Conservation (phyloP, 768 basidiomycete genomes). For the Cystobasidium ongulense region DNA sequence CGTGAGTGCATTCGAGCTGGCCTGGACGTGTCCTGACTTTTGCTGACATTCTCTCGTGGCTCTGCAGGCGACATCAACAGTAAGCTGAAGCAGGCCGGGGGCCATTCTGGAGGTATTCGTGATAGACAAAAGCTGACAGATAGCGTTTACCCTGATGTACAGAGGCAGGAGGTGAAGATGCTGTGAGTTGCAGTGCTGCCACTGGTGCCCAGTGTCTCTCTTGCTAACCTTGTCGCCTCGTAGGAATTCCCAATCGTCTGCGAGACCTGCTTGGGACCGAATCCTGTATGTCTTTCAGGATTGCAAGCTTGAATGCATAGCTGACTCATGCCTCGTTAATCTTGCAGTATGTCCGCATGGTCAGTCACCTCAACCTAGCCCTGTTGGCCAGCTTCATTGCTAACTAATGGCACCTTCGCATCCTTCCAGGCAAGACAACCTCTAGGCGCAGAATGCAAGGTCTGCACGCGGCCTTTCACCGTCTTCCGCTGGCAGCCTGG, state of each 20-base stretch:
- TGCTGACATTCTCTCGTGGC: not conserved
- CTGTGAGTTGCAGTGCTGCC: not conserved
- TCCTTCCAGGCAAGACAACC: slow-evolving; percentile 79
- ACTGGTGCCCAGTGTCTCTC: not conserved
- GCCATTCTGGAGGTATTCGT: not conserved
- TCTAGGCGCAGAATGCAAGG: slow-evolving; percentile 90
- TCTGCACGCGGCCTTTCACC: slow-evolving; percentile 67
- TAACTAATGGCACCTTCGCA: not conserved
- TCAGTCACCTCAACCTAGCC: slow-evolving; percentile 46
- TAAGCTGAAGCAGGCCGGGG: not conserved
- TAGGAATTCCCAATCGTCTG: slow-evolving; percentile 67
- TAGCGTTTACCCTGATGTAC: not conserved
- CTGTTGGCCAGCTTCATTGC: slow-evolving; percentile 14
- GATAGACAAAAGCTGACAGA: not conserved
- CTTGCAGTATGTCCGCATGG: slow-evolving; percentile 87
- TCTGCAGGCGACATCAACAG: slow-evolving; percentile 35
- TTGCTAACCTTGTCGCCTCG: not conserved
- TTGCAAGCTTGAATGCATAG: slow-evolving; percentile 7
- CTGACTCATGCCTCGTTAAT: too few relatives aligned
- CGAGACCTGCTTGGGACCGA: slow-evolving; percentile 65
- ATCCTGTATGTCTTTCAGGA: slow-evolving; percentile 16
- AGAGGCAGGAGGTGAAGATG: slow-evolving; percentile 33
- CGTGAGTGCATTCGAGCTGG: not conserved
- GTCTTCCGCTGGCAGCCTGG: slow-evolving; percentile 99
- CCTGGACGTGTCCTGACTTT: not conserved